Conservation (phyloP, 768 basidiomycete genomes). For the Boletus subcaerulescens region DNA sequence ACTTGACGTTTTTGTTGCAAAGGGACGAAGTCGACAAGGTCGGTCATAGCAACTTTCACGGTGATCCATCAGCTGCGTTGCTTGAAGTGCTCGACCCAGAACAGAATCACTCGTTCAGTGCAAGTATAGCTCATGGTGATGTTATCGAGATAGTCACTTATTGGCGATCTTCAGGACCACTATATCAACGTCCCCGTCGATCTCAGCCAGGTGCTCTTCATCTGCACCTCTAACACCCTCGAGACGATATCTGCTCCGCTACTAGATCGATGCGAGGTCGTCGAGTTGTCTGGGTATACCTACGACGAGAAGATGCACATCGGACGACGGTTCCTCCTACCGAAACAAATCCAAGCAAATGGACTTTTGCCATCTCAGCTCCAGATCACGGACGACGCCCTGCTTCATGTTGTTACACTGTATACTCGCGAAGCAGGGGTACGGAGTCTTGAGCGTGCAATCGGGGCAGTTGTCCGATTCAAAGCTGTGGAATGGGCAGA, state of each 20-base stretch:
- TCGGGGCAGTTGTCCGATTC: constrained; percentile 83
- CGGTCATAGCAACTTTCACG: constrained; percentile 83
- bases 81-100: constrained; percentile 94
- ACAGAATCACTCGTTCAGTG: constrained; percentile 83
- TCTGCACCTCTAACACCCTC: constrained; percentile 88
- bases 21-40: constrained; percentile 92
- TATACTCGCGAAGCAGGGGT: constrained; percentile 94
- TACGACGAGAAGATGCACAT: constrained; percentile 92
- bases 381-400: constrained; percentile 62
- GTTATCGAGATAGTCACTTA: not conserved
- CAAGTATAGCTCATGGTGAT: constrained; percentile 27
- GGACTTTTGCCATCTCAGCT: constrained; percentile 64
- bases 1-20: not conserved
- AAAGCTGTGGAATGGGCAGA: constrained; percentile 94
- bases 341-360: constrained; percentile 82
- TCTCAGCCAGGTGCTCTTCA: constrained; percentile 84
- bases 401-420: constrained; percentile 68
- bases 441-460: constrained; percentile 81
- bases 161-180: constrained; percentile 61
- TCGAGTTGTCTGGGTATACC: constrained; percentile 82
- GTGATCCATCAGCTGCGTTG: constrained; percentile 87
- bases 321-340: constrained; percentile 80
- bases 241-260: constrained; percentile 88
- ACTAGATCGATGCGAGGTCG: constrained; percentile 85
- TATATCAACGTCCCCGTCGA: constrained; percentile 89